phyloP scores from a whole-genome alignment of 2,329 filamentous ascomycete genomes.

The Penicillium occitanis region DNA sequence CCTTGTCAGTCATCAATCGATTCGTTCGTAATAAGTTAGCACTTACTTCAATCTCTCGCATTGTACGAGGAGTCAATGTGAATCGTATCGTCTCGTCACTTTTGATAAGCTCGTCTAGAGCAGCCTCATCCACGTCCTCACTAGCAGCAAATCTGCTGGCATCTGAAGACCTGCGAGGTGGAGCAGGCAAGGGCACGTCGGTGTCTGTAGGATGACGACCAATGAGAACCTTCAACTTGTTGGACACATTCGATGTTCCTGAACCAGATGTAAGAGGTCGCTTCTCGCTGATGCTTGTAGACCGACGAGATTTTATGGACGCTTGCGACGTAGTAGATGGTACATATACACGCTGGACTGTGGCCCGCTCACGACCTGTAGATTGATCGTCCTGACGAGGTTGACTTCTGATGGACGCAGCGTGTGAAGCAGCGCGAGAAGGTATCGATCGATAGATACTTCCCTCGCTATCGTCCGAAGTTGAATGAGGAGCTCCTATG shows the following conservation, averaged over 20 bases:
- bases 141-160: constrained; percentile 33
- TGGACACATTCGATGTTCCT: constrained; percentile 41
- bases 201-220: constrained; percentile 27
- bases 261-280: constrained; percentile 44
- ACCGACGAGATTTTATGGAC: constrained; percentile 37
- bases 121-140: constrained; percentile 54
- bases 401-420: constrained; percentile 27
- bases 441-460: constrained; percentile 26
- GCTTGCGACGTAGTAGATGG: constrained; percentile 32
- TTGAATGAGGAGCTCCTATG: constrained; percentile 29
- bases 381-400: constrained; percentile 28
- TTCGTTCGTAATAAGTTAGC: constrained; percentile 3
- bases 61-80: constrained; percentile 75
- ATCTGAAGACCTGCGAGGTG: constrained; percentile 39
- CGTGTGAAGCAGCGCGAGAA: constrained; percentile 31
- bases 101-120: constrained; percentile 77
- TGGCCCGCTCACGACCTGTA: constrained; percentile 38
- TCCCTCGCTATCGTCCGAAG: constrained; percentile 30
- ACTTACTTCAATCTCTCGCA: constrained; percentile 73
- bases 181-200: constrained; percentile 31
- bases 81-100: constrained; percentile 81
- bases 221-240: constrained; percentile 46
- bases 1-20: constrained; percentile 14
- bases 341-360: constrained; percentile 40
- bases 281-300: constrained; percentile 42